Conservation (phyloP, 2,329 filamentous ascomycete species). For the Monilinia fructicola region DNA sequence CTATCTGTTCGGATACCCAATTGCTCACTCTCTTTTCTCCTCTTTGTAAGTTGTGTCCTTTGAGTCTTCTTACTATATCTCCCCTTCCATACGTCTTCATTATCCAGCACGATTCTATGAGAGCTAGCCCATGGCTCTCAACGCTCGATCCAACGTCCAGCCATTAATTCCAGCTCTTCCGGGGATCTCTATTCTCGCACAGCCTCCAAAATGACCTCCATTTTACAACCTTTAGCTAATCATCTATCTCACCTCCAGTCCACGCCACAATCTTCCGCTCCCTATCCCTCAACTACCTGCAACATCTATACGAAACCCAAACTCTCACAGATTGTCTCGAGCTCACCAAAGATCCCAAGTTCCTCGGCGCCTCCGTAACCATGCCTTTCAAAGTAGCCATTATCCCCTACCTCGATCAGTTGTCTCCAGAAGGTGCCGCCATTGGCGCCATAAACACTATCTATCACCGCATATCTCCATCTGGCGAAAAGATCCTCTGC, state of each 20-base stretch:
- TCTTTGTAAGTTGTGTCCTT: conserved; percentile 17
- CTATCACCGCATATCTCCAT: conserved; percentile 54
- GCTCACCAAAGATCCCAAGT: conserved; percentile 56
- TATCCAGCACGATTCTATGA: background rate
- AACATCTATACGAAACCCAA: conserved; percentile 53
- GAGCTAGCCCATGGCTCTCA: background rate
- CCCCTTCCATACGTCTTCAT: background rate
- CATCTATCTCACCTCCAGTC: conserved; percentile 45
- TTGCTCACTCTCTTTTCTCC: conserved; percentile 55
- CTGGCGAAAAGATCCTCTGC: conserved; percentile 48
- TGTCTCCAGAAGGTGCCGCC: conserved; percentile 69
- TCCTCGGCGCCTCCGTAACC: conserved; percentile 70
- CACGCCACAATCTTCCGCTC: conserved; percentile 55
- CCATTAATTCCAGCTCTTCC: background rate
- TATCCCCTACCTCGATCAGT: conserved; percentile 68
- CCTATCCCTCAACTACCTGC: conserved; percentile 52
- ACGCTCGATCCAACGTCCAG: background rate
- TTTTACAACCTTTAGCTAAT: background rate
- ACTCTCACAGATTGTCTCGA: conserved; percentile 51
- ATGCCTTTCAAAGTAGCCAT: conserved; percentile 85
- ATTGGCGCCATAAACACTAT: conserved; percentile 81
- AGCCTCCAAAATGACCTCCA: background rate
- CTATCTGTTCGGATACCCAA: conserved; percentile 58
- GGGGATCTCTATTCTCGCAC: background rate
- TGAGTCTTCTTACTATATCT: background rate